phyloP scores from a whole-genome alignment of 2,329 filamentous ascomycete species.

The Arthroderma sp. region DNA sequence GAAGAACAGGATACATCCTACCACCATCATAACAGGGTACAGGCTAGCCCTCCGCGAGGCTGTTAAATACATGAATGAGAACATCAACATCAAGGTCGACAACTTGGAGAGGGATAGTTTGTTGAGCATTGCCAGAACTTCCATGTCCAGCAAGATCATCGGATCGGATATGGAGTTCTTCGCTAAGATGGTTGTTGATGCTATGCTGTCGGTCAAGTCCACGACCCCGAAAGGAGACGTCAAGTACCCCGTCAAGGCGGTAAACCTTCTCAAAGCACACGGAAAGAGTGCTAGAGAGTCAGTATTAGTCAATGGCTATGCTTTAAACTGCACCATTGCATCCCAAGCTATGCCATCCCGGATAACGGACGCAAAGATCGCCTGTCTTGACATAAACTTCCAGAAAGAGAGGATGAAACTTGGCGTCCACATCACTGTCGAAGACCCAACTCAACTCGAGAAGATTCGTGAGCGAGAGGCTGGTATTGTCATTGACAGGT shows the following conservation, averaged over 20 bases:
- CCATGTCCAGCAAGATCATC: slow-evolving; percentile 99
- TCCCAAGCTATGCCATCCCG: slow-evolving; percentile 96
- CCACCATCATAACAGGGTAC: slow-evolving; percentile 98
- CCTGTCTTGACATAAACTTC: slow-evolving; percentile 91
- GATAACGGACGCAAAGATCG: slow-evolving; percentile 89
- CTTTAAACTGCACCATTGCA: slow-evolving; percentile 95
- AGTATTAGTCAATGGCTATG: slow-evolving; percentile 86
- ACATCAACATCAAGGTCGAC: slow-evolving; percentile 92
- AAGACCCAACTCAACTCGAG: slow-evolving; percentile 93
- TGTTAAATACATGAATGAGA: slow-evolving; percentile 97
- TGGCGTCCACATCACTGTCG: slow-evolving; percentile 94
- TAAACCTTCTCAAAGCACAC: slow-evolving; percentile 97
- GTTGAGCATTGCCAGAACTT: slow-evolving; percentile 92
- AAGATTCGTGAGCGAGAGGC: slow-evolving; percentile 90
- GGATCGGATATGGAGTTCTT: slow-evolving; percentile 94
- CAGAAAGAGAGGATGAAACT: slow-evolving; percentile 99
- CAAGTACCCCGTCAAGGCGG: slow-evolving; percentile 98
- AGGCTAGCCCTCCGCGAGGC: slow-evolving; percentile 88
- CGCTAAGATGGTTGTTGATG: slow-evolving; percentile 91
- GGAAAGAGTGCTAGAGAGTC: slow-evolving; percentile 82
- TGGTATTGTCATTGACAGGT: slow-evolving; percentile 81
- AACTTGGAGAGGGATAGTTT: slow-evolving; percentile 80
- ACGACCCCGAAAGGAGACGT: slow-evolving; percentile 80
- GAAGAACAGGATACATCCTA: slow-evolving; percentile 99
- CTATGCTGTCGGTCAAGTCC: slow-evolving; percentile 86